Evolutionary conservation across 257 asterid species (phyloP).

Genomic region (Solanum paucissectum): DNA sequence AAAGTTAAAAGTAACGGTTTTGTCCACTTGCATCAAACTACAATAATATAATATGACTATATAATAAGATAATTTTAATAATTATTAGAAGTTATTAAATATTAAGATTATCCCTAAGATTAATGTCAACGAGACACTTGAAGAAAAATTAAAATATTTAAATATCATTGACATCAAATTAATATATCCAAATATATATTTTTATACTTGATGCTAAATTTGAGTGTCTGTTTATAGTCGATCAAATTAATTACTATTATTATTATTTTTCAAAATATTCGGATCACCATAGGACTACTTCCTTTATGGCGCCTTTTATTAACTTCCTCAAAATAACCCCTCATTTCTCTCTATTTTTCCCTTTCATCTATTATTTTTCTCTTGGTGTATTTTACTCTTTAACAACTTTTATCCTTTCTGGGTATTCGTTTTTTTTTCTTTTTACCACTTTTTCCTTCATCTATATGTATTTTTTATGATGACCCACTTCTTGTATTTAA

Average conservation of each 20-base stretch:
- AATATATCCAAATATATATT: not conserved
- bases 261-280: not conserved
- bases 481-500: not conserved
- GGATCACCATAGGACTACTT: conserved; percentile 46
- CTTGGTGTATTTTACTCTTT: not conserved
- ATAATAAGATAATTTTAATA: not conserved
- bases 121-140: not conserved
- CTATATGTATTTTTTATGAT: conserved; percentile 24
- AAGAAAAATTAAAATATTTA: too few relatives aligned
- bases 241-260: not conserved
- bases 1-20: not conserved
- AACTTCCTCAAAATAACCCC: conserved; percentile 16
- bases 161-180: not conserved
- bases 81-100: not conserved
- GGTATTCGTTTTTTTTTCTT: conserved; percentile 5
- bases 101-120: not conserved
- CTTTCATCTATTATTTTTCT: not conserved
- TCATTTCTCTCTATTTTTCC: conserved; percentile 13
- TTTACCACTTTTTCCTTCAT: conserved; percentile 13
- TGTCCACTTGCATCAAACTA: not conserved
- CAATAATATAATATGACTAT: not conserved
- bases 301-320: conserved; percentile 1
- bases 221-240: not conserved
- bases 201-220: too few relatives aligned
- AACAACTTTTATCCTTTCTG: conserved; percentile 26